Conservation (phyloP, 2,329 filamentous ascomycete species). For the Juglanconis sp. region DNA sequence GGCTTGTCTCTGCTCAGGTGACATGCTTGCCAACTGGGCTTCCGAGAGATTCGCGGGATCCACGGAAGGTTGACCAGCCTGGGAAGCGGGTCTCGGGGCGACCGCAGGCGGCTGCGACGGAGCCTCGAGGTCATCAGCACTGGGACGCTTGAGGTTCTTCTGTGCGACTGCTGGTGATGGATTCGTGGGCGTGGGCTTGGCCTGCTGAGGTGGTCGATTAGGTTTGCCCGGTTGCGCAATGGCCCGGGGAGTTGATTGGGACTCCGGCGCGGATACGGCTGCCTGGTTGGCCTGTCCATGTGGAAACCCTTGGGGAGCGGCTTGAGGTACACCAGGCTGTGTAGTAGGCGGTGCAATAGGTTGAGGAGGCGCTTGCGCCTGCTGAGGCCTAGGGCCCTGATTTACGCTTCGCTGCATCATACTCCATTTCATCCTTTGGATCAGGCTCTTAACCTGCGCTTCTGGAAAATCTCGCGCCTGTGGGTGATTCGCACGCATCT, state of each 20-base stretch:
- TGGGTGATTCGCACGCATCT: slow-evolving; percentile 23
- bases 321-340: slow-evolving; percentile 8
- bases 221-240: slow-evolving; percentile 17
- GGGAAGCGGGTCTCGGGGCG: slow-evolving; percentile 28
- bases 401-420: slow-evolving; percentile 12
- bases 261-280: slow-evolving; percentile 22
- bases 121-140: slow-evolving; percentile 42
- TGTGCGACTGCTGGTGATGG: slow-evolving; percentile 35
- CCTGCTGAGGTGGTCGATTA: slow-evolving; percentile 30
- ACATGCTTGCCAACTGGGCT: slow-evolving; percentile 39
- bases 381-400: slow-evolving; percentile 14
- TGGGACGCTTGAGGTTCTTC: slow-evolving; percentile 51
- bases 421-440: slow-evolving; percentile 19
- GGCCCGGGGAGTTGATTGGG: slow-evolving; percentile 22
- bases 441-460: slow-evolving; percentile 21
- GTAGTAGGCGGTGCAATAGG: slow-evolving; percentile 1
- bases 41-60: slow-evolving; percentile 27
- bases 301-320: slow-evolving; percentile 22
- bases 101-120: slow-evolving; percentile 22
- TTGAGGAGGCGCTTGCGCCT: slow-evolving; percentile 3
- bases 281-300: slow-evolving; percentile 22
- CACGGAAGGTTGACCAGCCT: slow-evolving; percentile 7
- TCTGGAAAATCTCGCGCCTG: slow-evolving; percentile 21
- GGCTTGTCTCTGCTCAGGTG: slow-evolving; percentile 43
- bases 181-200: slow-evolving; percentile 33